Evolutionary conservation across 441 rosid species (phyloP), one percentile per base, ranked within the genome.

Genomic region (Mallotus repandus): DNA sequence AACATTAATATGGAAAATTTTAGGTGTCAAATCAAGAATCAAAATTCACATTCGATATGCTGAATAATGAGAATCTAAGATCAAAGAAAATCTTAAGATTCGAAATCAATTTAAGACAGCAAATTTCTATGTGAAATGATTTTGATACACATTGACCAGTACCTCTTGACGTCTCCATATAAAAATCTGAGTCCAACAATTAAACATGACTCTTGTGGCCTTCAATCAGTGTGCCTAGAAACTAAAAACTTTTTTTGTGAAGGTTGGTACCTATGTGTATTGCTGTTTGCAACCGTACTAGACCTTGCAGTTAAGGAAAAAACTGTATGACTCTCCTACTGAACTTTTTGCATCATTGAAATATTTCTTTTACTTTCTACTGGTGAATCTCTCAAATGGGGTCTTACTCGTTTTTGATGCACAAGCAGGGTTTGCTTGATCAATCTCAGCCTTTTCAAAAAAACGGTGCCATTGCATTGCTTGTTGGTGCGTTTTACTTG

Each of bases 361-460:
- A 16, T 25, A 11, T 74, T 57, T 48, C 29, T 70, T n/a, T 53
- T 35, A 29, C 29, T 67, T 59, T 45, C 8, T 66, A 9, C 19
- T 63, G 63, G 41, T 50, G 25, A n/a, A 14, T 49, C 12, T n/a
- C 32, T 73, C 25, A 58, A 49, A 38, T 74, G 70, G 67, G 41
- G 53, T 0, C 61, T 69, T 66, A 49, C 13, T 67, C 12, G 41
- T 63, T 41, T 48, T 79, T 77, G 54, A 77, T 81, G 74, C 65
- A 50, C 70, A 57, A 69, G 60, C 87, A 96, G 98, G 94, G 79
- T 76, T 78, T 79, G 70, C 90, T 87, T 75, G 99, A 93, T 79
- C 99, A 93, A 70, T 93, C 99, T 71, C 99, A 92, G 84, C 99
- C 99, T 80, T 87, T 96, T 72, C 91, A 89, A 73, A 89, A 78